Conservation (phyloP, 139 green algal species). For the Tetratostichococcus sp. region DNA sequence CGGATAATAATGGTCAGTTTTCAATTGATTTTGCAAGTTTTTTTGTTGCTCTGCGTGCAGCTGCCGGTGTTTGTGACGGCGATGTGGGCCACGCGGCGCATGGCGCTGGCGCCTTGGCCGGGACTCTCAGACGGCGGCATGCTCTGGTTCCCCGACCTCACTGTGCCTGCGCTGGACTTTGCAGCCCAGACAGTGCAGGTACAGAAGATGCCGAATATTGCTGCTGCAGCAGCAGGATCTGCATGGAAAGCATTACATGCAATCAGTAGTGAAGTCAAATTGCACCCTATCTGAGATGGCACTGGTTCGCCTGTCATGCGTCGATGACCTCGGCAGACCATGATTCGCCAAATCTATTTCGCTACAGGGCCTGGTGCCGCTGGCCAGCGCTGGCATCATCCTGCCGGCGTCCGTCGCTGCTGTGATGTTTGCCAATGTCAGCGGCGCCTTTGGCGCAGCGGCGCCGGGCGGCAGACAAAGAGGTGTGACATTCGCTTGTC, state of each 20-base stretch:
- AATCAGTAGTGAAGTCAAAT: too few species aligned
- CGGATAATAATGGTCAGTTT: neutral
- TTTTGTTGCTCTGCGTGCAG: slow-evolving; percentile 40
- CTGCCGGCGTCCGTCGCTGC: slow-evolving; percentile 46
- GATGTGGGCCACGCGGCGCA: slow-evolving; percentile 51
- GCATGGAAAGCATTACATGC: too few species aligned
- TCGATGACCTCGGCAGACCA: too few species aligned
- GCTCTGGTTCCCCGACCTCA: slow-evolving; percentile 79
- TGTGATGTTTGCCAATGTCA: slow-evolving; percentile 59
- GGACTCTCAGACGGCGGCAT: slow-evolving; percentile 52
- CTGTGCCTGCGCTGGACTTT: slow-evolving; percentile 32
- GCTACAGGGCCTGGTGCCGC: neutral
- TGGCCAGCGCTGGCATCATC: slow-evolving; percentile 36
- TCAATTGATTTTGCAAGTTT: too few species aligned
- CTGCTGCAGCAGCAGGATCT: too few species aligned
- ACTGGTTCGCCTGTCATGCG: too few species aligned
- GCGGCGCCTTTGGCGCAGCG: slow-evolving; percentile 34
- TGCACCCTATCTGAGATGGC: too few species aligned
- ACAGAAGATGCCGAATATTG: too few species aligned
- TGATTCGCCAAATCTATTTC: too few species aligned
- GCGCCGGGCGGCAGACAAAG: neutral
- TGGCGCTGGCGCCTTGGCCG: slow-evolving; percentile 52
- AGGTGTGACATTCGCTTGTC: neutral
- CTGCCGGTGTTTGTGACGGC: slow-evolving; percentile 56
- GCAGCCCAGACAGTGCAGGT: neutral